phyloP scores from a whole-genome alignment of 2,329 filamentous ascomycete species.

The Epichloe brachyelytri region DNA sequence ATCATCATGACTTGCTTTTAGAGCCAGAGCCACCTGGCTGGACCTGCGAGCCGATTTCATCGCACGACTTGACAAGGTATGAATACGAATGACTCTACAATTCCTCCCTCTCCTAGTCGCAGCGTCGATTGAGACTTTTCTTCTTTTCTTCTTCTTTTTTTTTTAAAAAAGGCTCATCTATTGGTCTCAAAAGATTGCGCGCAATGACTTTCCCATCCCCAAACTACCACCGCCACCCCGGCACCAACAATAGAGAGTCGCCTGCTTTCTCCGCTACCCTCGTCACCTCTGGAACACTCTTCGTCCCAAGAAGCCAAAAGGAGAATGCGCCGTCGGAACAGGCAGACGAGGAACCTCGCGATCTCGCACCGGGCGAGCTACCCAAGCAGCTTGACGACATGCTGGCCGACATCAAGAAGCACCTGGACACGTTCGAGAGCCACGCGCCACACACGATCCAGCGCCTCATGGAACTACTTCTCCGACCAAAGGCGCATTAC shows the following conservation, averaged over 20 bases:
- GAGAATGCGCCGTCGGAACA: constrained; percentile 45
- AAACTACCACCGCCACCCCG: constrained; percentile 34
- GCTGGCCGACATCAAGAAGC: constrained; percentile 44
- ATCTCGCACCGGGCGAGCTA: constrained; percentile 33
- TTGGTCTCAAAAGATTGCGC: constrained; percentile 48
- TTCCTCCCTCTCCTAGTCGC: too few species aligned
- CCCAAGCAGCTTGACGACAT: constrained; percentile 52
- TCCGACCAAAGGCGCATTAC: constrained; percentile 68
- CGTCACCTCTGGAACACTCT: constrained; percentile 28
- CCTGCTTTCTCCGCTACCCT: constrained; percentile 30
- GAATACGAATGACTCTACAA: constrained; percentile 1
- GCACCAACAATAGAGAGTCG: constrained; percentile 11
- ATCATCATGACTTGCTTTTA: constrained; percentile 24
- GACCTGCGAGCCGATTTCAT: constrained; percentile 51
- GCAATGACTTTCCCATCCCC: constrained; percentile 63
- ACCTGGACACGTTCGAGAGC: constrained; percentile 55
- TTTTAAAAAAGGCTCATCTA: neutral
- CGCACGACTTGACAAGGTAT: constrained; percentile 51
- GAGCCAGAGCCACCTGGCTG: constrained; percentile 59
- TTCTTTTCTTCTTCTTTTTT: too few species aligned
- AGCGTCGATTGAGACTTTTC: too few species aligned
- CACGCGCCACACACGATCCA: constrained; percentile 88
- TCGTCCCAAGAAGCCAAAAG: constrained; percentile 51
- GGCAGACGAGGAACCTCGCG: constrained; percentile 19
- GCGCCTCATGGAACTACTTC: constrained; percentile 74